Conservation (phyloP, 495 filamentous ascomycete species). For the Podospora didyma region DNA sequence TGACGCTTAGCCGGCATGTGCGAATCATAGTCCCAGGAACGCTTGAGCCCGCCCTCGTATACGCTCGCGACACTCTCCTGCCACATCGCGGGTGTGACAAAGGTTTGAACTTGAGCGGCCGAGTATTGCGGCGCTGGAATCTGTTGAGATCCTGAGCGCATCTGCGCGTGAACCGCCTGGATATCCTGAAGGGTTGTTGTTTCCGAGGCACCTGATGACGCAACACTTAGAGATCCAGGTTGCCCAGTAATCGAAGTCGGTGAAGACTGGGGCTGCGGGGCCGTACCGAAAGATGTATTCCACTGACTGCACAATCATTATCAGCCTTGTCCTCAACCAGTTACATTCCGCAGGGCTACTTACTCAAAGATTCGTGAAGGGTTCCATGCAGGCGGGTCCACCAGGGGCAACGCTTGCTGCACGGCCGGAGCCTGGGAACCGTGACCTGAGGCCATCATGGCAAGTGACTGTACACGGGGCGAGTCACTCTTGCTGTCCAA, state of each 20-base stretch:
- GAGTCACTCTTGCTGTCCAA: constrained; percentile 77
- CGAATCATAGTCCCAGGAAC: constrained; percentile 62
- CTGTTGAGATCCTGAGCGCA: constrained; percentile 51
- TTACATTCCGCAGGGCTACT: constrained; percentile 32
- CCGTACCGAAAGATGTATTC: constrained; percentile 85
- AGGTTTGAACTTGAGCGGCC: constrained; percentile 50
- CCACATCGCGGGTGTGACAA: constrained; percentile 95
- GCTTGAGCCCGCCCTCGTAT: constrained; percentile 74
- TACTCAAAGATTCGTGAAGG: constrained; percentile 92
- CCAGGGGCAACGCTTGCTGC: constrained; percentile 52
- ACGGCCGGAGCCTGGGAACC: constrained; percentile 39
- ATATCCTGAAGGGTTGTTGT: constrained; percentile 48
- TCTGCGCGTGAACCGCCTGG: constrained; percentile 43
- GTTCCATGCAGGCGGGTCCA: constrained; percentile 79
- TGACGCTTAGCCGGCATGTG: constrained; percentile 26
- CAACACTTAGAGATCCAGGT: constrained; percentile 37
- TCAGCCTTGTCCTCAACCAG: constrained; percentile 22
- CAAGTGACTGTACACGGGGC: constrained; percentile 71
- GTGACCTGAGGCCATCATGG: constrained; percentile 65
- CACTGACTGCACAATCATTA: constrained; percentile 66
- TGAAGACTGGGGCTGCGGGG: constrained; percentile 39
- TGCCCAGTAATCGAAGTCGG: constrained; percentile 36
- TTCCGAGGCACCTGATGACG: constrained; percentile 47
- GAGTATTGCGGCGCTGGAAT: constrained; percentile 54
- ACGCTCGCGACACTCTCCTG: constrained; percentile 90